Evolutionary conservation across 257 asterid genomes (phyloP).

Genomic region (Capsicum chinense): DNA sequence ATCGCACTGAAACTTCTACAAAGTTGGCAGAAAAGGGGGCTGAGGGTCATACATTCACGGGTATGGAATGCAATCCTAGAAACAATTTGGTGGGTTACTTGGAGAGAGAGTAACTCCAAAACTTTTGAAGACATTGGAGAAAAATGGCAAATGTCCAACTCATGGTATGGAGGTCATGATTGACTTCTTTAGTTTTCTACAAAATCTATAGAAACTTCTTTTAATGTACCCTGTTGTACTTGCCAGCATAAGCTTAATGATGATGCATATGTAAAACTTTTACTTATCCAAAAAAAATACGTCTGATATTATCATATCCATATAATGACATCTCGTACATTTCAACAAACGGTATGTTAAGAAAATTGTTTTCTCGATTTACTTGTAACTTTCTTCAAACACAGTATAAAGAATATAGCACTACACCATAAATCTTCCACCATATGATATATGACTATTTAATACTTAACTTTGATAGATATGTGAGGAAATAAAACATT

Average conservation of each 20-base stretch:
- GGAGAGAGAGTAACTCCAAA: neutral
- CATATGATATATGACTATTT: neutral
- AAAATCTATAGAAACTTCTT: neutral
- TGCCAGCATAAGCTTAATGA: neutral
- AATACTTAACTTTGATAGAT: neutral
- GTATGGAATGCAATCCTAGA: neutral
- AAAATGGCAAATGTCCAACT: neutral
- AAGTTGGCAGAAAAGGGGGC: neutral
- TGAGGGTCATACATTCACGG: neutral
- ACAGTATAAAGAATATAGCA: neutral
- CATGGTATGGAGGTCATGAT: neutral
- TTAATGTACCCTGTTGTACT: neutral
- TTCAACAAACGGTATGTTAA: neutral
- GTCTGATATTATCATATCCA: neutral
- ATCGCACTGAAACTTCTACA: too few relatives aligned
- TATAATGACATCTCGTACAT: neutral
- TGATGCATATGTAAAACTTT: neutral
- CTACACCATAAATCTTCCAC: conserved; percentile 10
- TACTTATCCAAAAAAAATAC: neutral
- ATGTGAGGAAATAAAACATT: neutral
- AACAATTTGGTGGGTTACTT: neutral
- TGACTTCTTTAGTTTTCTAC: neutral
- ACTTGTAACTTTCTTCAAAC: neutral
- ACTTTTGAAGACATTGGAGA: neutral
- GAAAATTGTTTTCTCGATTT: neutral